Evolutionary conservation across 2,329 filamentous ascomycete genomes (phyloP), one percentile per base, ranked within the genome.

Genomic region (Talaromyces sp.): DNA sequence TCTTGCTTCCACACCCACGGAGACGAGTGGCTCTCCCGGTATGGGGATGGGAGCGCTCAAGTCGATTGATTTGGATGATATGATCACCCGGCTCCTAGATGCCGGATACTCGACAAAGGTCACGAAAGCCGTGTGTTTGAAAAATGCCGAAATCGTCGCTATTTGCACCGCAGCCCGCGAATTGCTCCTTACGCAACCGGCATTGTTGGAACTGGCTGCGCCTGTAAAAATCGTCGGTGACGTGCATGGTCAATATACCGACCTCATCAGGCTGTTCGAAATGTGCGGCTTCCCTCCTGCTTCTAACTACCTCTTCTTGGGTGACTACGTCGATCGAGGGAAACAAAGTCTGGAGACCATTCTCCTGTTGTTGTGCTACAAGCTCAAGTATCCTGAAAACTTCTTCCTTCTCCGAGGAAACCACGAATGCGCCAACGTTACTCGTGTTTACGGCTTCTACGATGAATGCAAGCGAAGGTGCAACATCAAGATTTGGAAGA

Each of bases 401-500:
- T 98, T 98, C 77, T 98, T 98, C 78, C 80, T 98, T 54, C 81
- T 98, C 24, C 88, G 93, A 61, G 93, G 93, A 59, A 98, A 98
- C 72, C 93, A 98, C 76, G 93, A 98, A 75, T 97, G 93, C 76
- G 93, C 93, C 68, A 96, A 96, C 67, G 92, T 98, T 58, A 98
- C 92, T 14, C 86, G 93, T 62, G 91, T 98, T 38, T 97, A 97
- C 75, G 93, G 93, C 2, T 98, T 98, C 77, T 98, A 98, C 78
- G 93, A 98, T 70, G 93, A 98, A 74, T 98, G 93, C 83, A 98
- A 98, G 80, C 85, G 93, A 66, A 85, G 93, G 63, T 96, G 90
- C 80, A 97, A 96, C 72, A 91, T 97, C 74, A 97, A 97, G 80
- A 87, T 96, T 59, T 98, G 93, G 93, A 98, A 98, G 81, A 96